Evolutionary conservation across 352 stramenopile species (phyloP), one percentile per base, ranked within the genome.

Genomic region (Globisporangium echinulatum): DNA sequence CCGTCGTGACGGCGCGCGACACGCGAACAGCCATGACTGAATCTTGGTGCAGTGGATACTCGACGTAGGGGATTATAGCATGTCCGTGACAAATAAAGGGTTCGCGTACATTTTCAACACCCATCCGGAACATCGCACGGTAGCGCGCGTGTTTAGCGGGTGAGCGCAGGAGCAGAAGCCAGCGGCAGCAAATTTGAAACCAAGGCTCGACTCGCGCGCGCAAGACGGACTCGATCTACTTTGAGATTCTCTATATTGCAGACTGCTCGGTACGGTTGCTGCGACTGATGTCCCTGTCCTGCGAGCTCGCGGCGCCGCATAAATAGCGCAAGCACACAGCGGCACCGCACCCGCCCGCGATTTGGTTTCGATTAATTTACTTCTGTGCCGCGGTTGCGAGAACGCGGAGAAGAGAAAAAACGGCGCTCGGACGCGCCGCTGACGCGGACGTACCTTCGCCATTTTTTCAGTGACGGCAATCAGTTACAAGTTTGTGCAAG

Each of bases 61-160:
- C 11, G 61, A 78, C n/a, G 52, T 66, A 0, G 64, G 64, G 1
- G 52, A 55, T 3, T 75, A 70, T 67, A 66, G 74, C 48, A 60
- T 76, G 62, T 65, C n/a, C 0, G 61, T 55, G 1, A 65, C 48
- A 2, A 77, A 62, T 54, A 75, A 74, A 47, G 64, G 61, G 58
- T 70, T 56, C 37, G 52, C 52, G 15, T 49, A 49, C 19, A 7
- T 56, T 3, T 56, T 47, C 19, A 56, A 56, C 52, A 54, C 49
- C 3, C 36, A 6, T 13, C 36, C 3, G 8, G 5, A 43, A 42
- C 8, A 54, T 14, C 49, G n/a, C 9, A 54, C 37, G 33, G 38
- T 43, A 4, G 49, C 49, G 0, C 25, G 13, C 19, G 49, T 25
- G 10, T 8, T 54, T 3, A 19, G 33, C 11, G 49, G 49, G 1